phyloP scores from a whole-genome alignment of 257 asterid species.

The Solanum piurae region DNA sequence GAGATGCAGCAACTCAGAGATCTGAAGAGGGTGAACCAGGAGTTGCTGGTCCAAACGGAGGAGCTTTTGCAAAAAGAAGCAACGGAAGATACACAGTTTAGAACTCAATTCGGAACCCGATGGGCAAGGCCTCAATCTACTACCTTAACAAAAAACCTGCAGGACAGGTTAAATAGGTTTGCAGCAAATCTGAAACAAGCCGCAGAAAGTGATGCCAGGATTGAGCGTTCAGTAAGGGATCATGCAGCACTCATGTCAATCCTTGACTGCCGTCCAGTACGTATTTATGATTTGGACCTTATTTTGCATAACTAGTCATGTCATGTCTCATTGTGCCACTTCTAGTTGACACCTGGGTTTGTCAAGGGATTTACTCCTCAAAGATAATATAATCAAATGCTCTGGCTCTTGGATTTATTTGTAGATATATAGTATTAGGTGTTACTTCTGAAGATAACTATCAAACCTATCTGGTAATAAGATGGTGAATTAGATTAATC shows the following conservation, averaged over 20 bases:
- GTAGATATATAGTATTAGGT: neutral
- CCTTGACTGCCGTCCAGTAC: conserved; percentile 84
- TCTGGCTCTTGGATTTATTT: neutral
- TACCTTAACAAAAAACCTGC: conserved; percentile 77
- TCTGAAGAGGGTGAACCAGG: conserved; percentile 89
- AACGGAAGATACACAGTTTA: conserved; percentile 77
- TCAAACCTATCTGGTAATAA: neutral
- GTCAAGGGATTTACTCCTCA: neutral
- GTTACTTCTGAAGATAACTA: neutral
- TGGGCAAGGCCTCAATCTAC: conserved; percentile 98
- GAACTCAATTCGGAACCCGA: conserved; percentile 88
- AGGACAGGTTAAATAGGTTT: conserved; percentile 79
- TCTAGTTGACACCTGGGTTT: neutral
- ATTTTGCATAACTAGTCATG: neutral
- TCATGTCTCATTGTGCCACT: neutral
- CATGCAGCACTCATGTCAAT: conserved; percentile 77
- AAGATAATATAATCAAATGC: neutral
- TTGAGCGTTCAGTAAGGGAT: conserved; percentile 94
- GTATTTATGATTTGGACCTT: conserved; percentile 10
- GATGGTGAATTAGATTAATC: neutral
- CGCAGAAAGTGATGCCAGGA: conserved; percentile 87
- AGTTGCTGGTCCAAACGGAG: conserved; percentile 77
- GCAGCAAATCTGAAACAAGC: conserved; percentile 94
- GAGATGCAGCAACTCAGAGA: conserved; percentile 92
- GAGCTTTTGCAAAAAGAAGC: conserved; percentile 94